A percentile compares a stretch with the other conserved stretches of the same genome.
These are phyloP conservation scores for Andrographis paniculata DNA, from an alignment of 305 asterid genomes.

Conservation along the genomic window DNA sequence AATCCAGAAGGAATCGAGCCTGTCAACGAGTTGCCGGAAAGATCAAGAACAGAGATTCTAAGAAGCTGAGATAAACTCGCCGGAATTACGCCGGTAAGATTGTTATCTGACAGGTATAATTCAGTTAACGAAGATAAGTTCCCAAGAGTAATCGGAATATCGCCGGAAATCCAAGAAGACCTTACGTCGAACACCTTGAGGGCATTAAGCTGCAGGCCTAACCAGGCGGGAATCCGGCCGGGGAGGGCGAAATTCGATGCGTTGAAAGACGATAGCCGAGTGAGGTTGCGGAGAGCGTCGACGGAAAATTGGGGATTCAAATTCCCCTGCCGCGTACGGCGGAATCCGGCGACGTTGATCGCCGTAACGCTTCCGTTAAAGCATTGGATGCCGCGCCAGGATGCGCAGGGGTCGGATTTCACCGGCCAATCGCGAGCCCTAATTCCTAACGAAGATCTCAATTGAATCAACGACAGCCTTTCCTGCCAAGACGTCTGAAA, in stretches of 20 bases:
- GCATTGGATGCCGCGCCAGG: conserved; percentile 67
- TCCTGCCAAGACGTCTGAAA: conserved; percentile 31
- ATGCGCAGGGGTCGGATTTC: conserved; percentile 56
- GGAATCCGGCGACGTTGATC: conserved; percentile 50
- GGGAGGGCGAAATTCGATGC: conserved; percentile 66
- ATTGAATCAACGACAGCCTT: conserved; percentile 37
- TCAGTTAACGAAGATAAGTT: conserved; percentile 6
- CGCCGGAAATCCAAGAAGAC: conserved; percentile 6
- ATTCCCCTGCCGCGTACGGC: conserved; percentile 48
- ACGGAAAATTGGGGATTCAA: conserved; percentile 53
- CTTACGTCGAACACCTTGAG: conserved; percentile 11
- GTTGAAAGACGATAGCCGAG: conserved; percentile 49
- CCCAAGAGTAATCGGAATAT: conserved; percentile 7
- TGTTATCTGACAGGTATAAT: conserved; percentile 7
- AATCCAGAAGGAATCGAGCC: conserved; percentile 33
- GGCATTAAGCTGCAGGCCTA: conserved; percentile 31
- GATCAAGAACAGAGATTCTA: conserved; percentile 56
- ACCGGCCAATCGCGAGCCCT: conserved; percentile 64
- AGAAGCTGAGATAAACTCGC: conserved; percentile 45
- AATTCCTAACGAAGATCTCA: conserved; percentile 53
- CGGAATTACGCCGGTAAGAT: conserved; percentile 29
- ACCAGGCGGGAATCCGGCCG: conserved; percentile 69
- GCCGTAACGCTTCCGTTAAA: conserved; percentile 45
- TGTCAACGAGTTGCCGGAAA: conserved; percentile 51
- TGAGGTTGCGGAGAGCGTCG: conserved; percentile 66